These are phyloP conservation scores for Camellia oleifera DNA, from an alignment of 179 eudicot genomes.

Conservation along the genomic window DNA sequence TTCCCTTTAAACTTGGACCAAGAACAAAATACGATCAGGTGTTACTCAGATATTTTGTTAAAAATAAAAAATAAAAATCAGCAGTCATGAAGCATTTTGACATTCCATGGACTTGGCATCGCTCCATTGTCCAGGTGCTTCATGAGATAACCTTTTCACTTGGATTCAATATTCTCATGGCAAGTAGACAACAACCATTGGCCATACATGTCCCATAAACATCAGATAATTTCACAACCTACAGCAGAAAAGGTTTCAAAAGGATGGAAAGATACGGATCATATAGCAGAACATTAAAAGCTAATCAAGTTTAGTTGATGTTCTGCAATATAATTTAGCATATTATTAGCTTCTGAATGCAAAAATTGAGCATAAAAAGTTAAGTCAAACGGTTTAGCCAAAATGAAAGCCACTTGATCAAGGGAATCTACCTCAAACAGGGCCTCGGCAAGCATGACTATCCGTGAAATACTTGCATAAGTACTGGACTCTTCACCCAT, in stretches of 20 bases:
- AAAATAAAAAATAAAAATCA: too few species aligned
- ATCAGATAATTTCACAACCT: too few species aligned
- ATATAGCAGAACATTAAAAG: background rate
- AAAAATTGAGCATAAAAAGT: background rate
- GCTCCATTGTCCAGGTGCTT: background rate
- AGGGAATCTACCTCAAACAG: slow-evolving; percentile 63
- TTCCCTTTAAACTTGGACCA: too few species aligned
- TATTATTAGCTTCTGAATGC: too few species aligned
- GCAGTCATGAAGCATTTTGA: background rate
- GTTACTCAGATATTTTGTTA: background rate
- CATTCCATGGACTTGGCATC: background rate
- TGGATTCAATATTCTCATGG: background rate
- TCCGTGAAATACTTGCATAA: slow-evolving; percentile 69
- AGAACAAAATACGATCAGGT: too few species aligned
- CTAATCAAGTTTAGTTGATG: background rate
- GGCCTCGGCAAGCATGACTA: slow-evolving; percentile 81
- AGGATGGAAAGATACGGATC: background rate
- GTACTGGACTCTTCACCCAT: slow-evolving; percentile 54
- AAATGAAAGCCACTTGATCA: background rate
- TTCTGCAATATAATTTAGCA: background rate
- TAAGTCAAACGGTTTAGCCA: background rate
- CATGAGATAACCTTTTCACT: background rate
- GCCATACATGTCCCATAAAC: too few species aligned
- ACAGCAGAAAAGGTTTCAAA: background rate
- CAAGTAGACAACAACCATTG: background rate